Conservation (phyloP, 2,329 filamentous ascomycete species). For the Chrysosporium keratinophilum region DNA sequence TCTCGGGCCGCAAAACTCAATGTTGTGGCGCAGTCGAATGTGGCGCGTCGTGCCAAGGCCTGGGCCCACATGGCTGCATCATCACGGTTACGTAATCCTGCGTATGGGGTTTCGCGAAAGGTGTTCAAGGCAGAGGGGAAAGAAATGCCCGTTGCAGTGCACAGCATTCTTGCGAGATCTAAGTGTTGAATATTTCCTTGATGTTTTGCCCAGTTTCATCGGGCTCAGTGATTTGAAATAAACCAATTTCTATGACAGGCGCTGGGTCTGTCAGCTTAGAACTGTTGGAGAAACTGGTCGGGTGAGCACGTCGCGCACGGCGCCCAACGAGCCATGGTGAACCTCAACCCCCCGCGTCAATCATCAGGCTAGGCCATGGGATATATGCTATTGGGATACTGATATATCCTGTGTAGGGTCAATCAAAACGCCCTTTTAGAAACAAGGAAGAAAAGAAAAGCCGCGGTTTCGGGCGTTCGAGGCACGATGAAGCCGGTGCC, state of each 20-base stretch:
- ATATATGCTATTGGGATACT: neutral
- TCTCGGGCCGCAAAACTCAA: neutral
- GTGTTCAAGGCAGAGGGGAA: conserved; percentile 1
- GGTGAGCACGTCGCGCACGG: conserved; percentile 4
- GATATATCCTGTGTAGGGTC: conserved; percentile 24
- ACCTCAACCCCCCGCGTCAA: neutral
- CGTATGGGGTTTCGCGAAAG: neutral
- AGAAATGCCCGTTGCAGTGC: neutral
- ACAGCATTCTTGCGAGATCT: neutral
- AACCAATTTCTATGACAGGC: neutral
- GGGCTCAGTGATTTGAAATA: neutral
- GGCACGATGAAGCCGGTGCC: conserved; percentile 35
- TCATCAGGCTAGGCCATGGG: neutral
- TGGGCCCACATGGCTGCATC: conserved; percentile 9
- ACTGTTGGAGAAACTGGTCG: neutral
- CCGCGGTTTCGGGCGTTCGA: conserved; percentile 34
- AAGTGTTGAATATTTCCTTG: neutral
- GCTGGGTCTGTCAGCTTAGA: neutral
- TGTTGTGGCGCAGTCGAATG: neutral
- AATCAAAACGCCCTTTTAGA: conserved; percentile 35
- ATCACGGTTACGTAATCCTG: conserved; percentile 11
- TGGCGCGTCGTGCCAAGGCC: conserved; percentile 3
- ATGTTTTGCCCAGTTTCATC: neutral
- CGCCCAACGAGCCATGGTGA: conserved; percentile 10
- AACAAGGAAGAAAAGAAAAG: conserved; percentile 33